Evolutionary conservation across 2,329 filamentous ascomycete species (phyloP), one percentile per base, ranked within the genome.

Genomic region (Fonsecaea pugnacius): DNA sequence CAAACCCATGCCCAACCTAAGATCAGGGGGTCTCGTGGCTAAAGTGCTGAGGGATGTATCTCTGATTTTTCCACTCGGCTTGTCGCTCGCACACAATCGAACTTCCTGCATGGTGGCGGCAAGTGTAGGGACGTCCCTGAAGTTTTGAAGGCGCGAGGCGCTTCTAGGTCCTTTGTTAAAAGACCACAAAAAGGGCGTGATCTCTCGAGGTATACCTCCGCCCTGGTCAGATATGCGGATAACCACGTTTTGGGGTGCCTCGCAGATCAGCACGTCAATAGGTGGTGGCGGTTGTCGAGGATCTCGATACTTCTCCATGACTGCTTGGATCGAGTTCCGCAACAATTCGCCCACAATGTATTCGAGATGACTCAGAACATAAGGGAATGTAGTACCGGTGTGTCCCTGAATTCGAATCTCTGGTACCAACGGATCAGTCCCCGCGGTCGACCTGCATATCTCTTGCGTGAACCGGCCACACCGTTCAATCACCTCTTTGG

Each of bases 321-420:
- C 88, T 21, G 93, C 93, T 77, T 98, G 93, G 16, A 99, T 91
- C 0, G 92, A 96, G 78, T 99, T 99, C 40, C 95, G 89, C 27
- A 99, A 83, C 24, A 99, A 87, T 79, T 99, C 95, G 58, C 95
- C 93, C 63, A 99, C 86, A 71, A 99, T 97, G 78, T 99, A 99
- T 78, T 99, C 94, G 58, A 99, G 85, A 75, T 98, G 95, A 73
- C 89, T 95, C 58, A 96, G 85, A 69, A 99, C 98, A 73, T 97
- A 99, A 1, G 96, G 95, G 74, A 99, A 99, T 35, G 89, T 96
- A 4, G 93, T 93, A 33, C 91, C 87, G 2, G 95, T 83, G 74
- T 99, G 92, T 24, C 96, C 95, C 67, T 90, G 85, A 63, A 99
- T 83, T 53, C 85, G 86, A 76, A 99, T 91, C 68, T 92, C 87